Conservation (phyloP, 139 green algal species). For the Gonium pectorale region DNA sequence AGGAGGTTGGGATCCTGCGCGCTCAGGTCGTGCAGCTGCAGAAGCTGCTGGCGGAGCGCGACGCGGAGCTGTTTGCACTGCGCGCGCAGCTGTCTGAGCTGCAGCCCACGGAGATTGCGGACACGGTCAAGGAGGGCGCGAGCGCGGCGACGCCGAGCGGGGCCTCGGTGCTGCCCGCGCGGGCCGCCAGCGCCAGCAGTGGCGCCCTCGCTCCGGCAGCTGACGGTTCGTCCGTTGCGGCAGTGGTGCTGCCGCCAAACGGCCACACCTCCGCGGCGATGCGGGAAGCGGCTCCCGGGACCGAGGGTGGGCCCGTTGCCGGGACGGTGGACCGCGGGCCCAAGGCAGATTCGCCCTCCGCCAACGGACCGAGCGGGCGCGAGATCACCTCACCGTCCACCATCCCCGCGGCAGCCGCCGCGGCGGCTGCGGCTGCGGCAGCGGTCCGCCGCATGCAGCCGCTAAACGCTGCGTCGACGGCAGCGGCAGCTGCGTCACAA, state of each 20-base stretch:
- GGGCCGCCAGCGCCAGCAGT: conserved; percentile 12
- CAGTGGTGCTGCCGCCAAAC: neutral
- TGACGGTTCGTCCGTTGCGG: neutral
- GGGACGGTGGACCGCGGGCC: neutral
- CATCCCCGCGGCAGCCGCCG: neutral
- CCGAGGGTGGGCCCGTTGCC: neutral
- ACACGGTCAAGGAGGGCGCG: conserved; percentile 1
- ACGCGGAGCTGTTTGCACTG: conserved; percentile 56
- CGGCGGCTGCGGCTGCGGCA: conserved; percentile 14
- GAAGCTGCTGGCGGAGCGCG: conserved; percentile 50
- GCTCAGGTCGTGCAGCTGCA: conserved; percentile 48
- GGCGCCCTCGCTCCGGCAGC: neutral
- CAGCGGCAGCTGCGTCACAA: neutral
- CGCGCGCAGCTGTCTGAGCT: conserved; percentile 51
- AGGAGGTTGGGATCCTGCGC: conserved; percentile 45
- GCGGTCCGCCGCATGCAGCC: conserved; percentile 27
- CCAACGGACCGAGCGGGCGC: conserved; percentile 22
- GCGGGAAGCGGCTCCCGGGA: neutral
- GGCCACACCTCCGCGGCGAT: neutral
- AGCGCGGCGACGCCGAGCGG: neutral
- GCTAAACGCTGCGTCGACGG: too few species aligned
- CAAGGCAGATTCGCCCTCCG: neutral
- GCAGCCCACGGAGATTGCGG: conserved; percentile 14
- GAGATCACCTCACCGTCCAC: neutral
- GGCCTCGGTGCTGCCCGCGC: neutral